Conservation (phyloP, 495 filamentous ascomycete genomes). For the Neurospora pannonica region DNA sequence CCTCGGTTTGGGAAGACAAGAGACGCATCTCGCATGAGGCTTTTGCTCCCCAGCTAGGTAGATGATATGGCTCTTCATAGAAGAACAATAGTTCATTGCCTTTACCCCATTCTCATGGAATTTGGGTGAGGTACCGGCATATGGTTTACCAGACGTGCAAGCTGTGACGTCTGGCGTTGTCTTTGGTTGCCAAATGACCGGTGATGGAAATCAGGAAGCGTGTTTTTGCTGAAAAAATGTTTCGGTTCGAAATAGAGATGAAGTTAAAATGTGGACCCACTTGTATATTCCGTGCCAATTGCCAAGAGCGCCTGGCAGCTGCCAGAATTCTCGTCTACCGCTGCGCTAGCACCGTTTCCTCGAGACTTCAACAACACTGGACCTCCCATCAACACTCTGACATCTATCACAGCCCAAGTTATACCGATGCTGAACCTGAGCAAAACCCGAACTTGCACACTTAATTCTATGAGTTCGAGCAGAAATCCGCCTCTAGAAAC, state of each 20-base stretch:
- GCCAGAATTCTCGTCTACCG: not conserved
- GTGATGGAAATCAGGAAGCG: not conserved
- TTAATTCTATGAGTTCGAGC: not conserved
- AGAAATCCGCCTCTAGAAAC: not conserved
- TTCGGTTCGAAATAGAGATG: not conserved
- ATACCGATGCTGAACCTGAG: not conserved
- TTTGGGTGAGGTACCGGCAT: not conserved
- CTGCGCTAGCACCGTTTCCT: not conserved
- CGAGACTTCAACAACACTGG: not conserved
- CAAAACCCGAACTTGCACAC: not conserved
- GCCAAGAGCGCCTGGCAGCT: not conserved
- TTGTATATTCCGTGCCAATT: not conserved
- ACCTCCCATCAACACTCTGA: not conserved
- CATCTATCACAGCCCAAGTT: not conserved
- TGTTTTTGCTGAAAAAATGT: not conserved
- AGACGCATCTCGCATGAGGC: not conserved
- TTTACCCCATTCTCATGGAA: not conserved
- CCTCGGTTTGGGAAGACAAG: not conserved
- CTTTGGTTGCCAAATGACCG: not conserved
- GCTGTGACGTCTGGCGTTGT: not conserved
- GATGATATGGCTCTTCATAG: not conserved
- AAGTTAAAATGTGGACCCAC: not conserved
- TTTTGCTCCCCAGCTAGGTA: not conserved
- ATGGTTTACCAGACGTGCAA: not conserved
- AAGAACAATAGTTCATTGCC: not conserved